These are phyloP conservation scores for Colletotrichum sansevieriae DNA, from an alignment of 2,329 filamentous ascomycete genomes.

Conservation along the genomic window DNA sequence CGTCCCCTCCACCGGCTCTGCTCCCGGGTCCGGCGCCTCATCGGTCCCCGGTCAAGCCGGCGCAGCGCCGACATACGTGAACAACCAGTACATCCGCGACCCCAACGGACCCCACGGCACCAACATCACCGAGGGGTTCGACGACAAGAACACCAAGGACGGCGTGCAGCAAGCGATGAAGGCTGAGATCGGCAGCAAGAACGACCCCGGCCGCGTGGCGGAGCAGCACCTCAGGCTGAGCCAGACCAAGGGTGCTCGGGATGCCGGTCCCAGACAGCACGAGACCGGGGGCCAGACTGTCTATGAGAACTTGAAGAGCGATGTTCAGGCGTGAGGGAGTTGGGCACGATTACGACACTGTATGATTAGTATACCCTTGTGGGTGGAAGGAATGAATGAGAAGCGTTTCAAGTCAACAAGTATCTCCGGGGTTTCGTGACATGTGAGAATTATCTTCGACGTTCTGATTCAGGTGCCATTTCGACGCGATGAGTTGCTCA, in stretches of 20 bases:
- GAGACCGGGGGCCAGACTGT: slow-evolving; percentile 46
- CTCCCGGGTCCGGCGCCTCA: slow-evolving; percentile 27
- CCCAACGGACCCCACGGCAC: slow-evolving; percentile 57
- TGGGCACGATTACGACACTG: slow-evolving; percentile 5
- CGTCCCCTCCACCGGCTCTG: slow-evolving; percentile 18
- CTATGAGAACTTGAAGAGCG: slow-evolving; percentile 49
- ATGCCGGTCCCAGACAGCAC: slow-evolving; percentile 47
- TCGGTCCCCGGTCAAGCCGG: slow-evolving; percentile 42
- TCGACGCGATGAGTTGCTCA: too few relatives aligned
- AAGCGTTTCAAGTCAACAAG: background rate
- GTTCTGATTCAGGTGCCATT: too few relatives aligned
- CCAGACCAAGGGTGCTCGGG: slow-evolving; percentile 44
- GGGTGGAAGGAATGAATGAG: slow-evolving; percentile 7
- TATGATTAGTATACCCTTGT: slow-evolving; percentile 6
- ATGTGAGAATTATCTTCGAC: too few relatives aligned
- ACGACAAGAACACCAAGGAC: slow-evolving; percentile 50
- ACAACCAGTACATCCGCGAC: slow-evolving; percentile 50
- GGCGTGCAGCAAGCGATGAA: slow-evolving; percentile 55
- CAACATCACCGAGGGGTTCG: slow-evolving; percentile 55
- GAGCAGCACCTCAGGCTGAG: slow-evolving; percentile 56
- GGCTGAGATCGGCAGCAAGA: slow-evolving; percentile 59
- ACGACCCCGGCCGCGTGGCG: slow-evolving; percentile 62
- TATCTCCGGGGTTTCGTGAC: too few relatives aligned
- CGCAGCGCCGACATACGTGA: slow-evolving; percentile 55
- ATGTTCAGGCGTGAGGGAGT: slow-evolving; percentile 30